phyloP scores from a whole-genome alignment of 306 rosid species.

The Fragaria ananassa region DNA sequence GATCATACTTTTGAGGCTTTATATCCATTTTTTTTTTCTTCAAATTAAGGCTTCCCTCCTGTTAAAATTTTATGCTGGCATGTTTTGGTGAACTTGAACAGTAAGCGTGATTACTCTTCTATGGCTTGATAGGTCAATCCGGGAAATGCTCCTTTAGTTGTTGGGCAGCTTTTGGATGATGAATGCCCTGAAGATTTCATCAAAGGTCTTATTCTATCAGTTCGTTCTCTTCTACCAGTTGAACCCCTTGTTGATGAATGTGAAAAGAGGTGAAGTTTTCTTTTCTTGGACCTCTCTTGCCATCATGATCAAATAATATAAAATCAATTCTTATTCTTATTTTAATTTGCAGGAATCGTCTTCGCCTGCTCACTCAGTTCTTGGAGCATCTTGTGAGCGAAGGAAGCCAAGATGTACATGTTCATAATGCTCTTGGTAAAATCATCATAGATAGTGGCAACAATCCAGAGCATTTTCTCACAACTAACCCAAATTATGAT shows the following conservation, averaged over 20 bases:
- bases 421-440: constrained; percentile 97
- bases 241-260: constrained; percentile 95
- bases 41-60: constrained; percentile 8
- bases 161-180: constrained; percentile 96
- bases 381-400: constrained; percentile 98
- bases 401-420: constrained; percentile 99
- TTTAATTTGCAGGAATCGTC: constrained; percentile 70
- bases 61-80: background rate
- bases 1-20: constrained; percentile 16
- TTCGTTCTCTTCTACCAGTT: constrained; percentile 94
- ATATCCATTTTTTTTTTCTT: background rate
- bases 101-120: background rate
- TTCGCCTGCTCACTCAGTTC: constrained; percentile 88
- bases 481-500: constrained; percentile 96
- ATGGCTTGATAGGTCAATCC: constrained; percentile 79
- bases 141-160: constrained; percentile 94
- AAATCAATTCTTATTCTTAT: constrained; percentile 16
- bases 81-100: constrained; percentile 1
- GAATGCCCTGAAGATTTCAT: constrained; percentile 99
- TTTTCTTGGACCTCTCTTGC: background rate
- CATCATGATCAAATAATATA: constrained; percentile 19
- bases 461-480: constrained; percentile 97
- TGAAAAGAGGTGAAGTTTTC: constrained; percentile 72
- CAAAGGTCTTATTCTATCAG: constrained; percentile 94
- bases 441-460: constrained; percentile 95